Conservation (phyloP, 1,284 basidiomycete species). For the Hypsizygus ulmarius region DNA sequence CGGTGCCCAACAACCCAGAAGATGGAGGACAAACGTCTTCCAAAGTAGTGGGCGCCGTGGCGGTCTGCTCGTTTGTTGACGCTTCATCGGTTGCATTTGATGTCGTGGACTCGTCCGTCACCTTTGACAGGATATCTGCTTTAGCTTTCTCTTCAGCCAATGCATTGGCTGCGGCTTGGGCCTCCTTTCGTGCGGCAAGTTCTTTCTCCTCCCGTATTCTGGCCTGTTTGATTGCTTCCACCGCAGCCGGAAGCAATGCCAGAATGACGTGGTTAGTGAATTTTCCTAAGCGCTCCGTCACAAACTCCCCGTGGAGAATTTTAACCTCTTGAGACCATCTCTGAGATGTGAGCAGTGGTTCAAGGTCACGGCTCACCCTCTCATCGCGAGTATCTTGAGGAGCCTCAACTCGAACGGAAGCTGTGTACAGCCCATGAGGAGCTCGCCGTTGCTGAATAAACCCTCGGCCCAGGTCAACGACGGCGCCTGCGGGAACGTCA, state of each 20-base stretch:
- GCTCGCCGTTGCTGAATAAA: constrained; percentile 46
- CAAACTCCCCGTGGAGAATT: constrained; percentile 74
- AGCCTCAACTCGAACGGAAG: constrained; percentile 60
- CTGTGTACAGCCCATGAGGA: constrained; percentile 45
- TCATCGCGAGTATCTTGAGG: constrained; percentile 47
- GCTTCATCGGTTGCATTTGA: constrained; percentile 31
- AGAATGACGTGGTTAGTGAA: constrained; percentile 75
- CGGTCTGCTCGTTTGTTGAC: constrained; percentile 28
- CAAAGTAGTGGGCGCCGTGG: constrained; percentile 13
- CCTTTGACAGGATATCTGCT: constrained; percentile 26
- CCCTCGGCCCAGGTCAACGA: constrained; percentile 55
- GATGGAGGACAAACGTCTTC: constrained; percentile 11
- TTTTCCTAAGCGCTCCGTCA: constrained; percentile 64
- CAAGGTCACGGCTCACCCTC: constrained; percentile 57
- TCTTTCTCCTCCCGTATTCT: constrained; percentile 53
- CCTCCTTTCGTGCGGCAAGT: constrained; percentile 35
- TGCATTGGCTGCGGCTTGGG: constrained; percentile 25
- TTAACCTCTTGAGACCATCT: constrained; percentile 91
- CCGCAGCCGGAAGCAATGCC: constrained; percentile 79
- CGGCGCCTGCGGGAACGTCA: constrained; percentile 62
- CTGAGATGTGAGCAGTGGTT: constrained; percentile 81
- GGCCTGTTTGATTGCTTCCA: constrained; percentile 56
- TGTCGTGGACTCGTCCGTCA: constrained; percentile 22
- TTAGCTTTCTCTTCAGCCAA: constrained; percentile 33
- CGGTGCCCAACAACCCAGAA: constrained; percentile 1